Percentiles rank a stretch among this genome's conserved stretches.
phyloP scores from a whole-genome alignment of 176 grass and related monocot genomes.

The Raddia distichophylla region DNA sequence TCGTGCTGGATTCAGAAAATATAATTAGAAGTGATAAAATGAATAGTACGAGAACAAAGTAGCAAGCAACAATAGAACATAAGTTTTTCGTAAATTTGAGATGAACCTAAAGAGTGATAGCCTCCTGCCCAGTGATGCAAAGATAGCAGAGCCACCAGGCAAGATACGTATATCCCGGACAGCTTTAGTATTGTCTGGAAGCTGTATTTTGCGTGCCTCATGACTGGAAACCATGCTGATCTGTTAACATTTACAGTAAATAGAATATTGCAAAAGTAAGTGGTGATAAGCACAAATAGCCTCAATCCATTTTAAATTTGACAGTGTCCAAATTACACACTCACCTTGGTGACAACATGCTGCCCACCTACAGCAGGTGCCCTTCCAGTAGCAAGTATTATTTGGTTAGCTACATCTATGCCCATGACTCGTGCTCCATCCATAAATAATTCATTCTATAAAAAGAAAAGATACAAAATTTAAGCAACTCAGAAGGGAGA shows the following conservation, averaged over 20 bases:
- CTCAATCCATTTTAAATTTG: not conserved
- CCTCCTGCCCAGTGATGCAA: constrained; percentile 74
- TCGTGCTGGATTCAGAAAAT: constrained; percentile 66
- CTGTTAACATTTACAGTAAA: constrained; percentile 42
- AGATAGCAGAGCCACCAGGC: constrained; percentile 58
- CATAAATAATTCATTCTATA: constrained; percentile 68
- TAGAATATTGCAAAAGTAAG: not conserved
- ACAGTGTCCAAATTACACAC: not conserved
- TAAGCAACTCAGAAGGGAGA: not conserved
- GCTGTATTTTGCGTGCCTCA: constrained; percentile 48
- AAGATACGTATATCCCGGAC: constrained; percentile 78
- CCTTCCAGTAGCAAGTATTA: constrained; percentile 66
- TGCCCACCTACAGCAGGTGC: constrained; percentile 51
- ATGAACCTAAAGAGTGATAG: constrained; percentile 81
- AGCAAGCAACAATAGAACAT: constrained; percentile 9
- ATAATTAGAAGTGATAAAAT: constrained; percentile 34
- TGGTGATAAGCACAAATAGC: constrained; percentile 1
- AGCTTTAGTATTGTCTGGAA: constrained; percentile 74
- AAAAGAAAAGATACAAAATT: constrained; percentile 15
- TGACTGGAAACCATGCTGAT: constrained; percentile 57
- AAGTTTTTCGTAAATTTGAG: constrained; percentile 18
- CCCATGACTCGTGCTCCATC: constrained; percentile 73
- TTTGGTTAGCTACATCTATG: constrained; percentile 74
- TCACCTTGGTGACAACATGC: constrained; percentile 80
- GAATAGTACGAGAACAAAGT: constrained; percentile 24